phyloP scores from a whole-genome alignment of 192 early-diverging fungal genomes.

The Podochytrium sp. region DNA sequence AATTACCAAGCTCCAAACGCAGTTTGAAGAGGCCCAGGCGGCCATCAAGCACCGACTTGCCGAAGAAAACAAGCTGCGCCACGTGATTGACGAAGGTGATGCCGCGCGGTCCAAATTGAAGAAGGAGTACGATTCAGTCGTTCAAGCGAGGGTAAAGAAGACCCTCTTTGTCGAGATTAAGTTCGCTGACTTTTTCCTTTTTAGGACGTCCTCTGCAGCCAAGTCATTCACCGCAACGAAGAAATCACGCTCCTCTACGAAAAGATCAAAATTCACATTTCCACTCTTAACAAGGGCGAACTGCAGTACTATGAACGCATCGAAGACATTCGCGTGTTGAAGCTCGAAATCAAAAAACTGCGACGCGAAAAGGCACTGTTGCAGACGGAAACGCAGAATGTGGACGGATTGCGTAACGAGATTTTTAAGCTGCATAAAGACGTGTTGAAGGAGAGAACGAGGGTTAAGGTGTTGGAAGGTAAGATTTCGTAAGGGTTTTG shows the following conservation, averaged over 20 bases:
- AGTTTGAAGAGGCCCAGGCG: conserved; percentile 57
- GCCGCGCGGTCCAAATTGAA: conserved; percentile 54
- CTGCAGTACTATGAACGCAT: conserved; percentile 62
- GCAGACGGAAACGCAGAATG: conserved; percentile 62
- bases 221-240: conserved; percentile 60
- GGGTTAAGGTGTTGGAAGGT: conserved; percentile 67
- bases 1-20: conserved; percentile 57
- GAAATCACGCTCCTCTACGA: conserved; percentile 64
- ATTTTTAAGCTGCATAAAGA: conserved; percentile 62
- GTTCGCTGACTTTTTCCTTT: background rate
- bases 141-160: conserved; percentile 55
- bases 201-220: conserved; percentile 64
- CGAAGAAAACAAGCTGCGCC: conserved; percentile 62
- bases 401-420: conserved; percentile 56
- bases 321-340: conserved; percentile 66
- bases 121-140: conserved; percentile 59
- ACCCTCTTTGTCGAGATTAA: background rate
- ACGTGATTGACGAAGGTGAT: conserved; percentile 59
- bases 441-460: conserved; percentile 55
- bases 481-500: background rate
- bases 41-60: conserved; percentile 59
- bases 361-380: conserved; percentile 61
- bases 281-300: conserved; percentile 66
- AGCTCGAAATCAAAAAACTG: conserved; percentile 64
- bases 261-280: conserved; percentile 65